These are phyloP conservation scores for Talaromyces pinophilus DNA, from an alignment of 2,329 filamentous ascomycete genomes.

Conservation along the genomic window DNA sequence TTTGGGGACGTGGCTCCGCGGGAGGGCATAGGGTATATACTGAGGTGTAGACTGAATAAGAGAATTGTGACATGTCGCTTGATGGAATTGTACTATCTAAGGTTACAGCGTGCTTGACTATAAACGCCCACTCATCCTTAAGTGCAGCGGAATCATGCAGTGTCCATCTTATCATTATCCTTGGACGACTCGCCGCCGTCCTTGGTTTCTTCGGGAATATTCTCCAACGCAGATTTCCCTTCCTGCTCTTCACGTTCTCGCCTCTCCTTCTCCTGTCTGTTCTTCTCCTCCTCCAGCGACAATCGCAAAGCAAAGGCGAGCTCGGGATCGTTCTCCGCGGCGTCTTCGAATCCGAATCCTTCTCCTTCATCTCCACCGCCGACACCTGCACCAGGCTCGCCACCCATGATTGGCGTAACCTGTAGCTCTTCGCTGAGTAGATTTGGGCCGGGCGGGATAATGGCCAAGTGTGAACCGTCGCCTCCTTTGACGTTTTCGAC, in stretches of 20 bases:
- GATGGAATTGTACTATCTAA: slow-evolving; percentile 29
- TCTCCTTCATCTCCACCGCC: slow-evolving; percentile 49
- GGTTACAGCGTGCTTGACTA: slow-evolving; percentile 21
- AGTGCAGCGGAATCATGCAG: slow-evolving; percentile 50
- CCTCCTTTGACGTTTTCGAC: slow-evolving; percentile 88
- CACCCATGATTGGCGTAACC: slow-evolving; percentile 83
- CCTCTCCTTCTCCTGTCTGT: slow-evolving; percentile 82
- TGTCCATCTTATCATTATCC: slow-evolving; percentile 81
- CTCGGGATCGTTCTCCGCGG: slow-evolving; percentile 81
- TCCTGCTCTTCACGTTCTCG: slow-evolving; percentile 71
- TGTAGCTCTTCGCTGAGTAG: slow-evolving; percentile 91
- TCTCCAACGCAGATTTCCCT: slow-evolving; percentile 74
- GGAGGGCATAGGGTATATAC: slow-evolving; percentile 43
- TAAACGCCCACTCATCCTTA: slow-evolving; percentile 7
- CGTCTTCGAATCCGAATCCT: slow-evolving; percentile 76
- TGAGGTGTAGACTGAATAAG: not conserved
- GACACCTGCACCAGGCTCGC: slow-evolving; percentile 67
- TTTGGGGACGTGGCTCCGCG: slow-evolving; percentile 75
- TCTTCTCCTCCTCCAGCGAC: slow-evolving; percentile 98
- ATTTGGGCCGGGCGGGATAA: slow-evolving; percentile 87
- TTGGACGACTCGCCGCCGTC: slow-evolving; percentile 53
- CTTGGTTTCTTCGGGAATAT: slow-evolving; percentile 71
- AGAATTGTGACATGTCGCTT: slow-evolving; percentile 8
- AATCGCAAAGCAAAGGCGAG: slow-evolving; percentile 91
- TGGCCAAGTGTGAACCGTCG: slow-evolving; percentile 87